Evolutionary conservation across 2,329 filamentous ascomycete genomes (phyloP).

Genomic region (Fusarium temperatum): DNA sequence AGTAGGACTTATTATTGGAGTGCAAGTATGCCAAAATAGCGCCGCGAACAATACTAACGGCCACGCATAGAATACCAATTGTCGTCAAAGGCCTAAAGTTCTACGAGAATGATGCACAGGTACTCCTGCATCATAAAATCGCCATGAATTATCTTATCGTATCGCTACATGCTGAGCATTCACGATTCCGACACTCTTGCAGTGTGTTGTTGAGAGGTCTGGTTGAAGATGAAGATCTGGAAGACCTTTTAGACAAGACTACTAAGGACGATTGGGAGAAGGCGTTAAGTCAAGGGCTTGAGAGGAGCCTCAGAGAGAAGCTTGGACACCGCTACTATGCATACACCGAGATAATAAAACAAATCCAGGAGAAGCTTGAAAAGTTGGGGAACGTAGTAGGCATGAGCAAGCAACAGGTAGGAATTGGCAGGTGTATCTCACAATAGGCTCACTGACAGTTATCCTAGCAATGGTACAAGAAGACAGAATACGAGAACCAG

Average conservation of each 20-base stretch:
- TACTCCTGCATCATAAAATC: not conserved
- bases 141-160: not conserved
- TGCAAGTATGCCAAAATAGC: not conserved
- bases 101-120: not conserved
- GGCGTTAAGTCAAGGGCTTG: not conserved
- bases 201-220: not conserved
- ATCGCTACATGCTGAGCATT: not conserved
- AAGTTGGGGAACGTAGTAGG: not conserved
- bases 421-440: not conserved
- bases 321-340: not conserved
- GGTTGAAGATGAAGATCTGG: not conserved
- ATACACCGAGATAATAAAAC: not conserved
- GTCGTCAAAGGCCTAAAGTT: not conserved
- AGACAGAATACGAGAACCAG: not conserved
- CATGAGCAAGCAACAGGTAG: not conserved
- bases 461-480: not conserved
- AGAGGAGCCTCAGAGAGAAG: not conserved
- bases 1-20: not conserved
- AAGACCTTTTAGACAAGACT: not conserved
- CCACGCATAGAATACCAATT: not conserved
- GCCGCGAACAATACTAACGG: not conserved
- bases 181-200: not conserved
- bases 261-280: not conserved
- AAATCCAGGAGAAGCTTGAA: not conserved
- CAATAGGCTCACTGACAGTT: not conserved